Evolutionary conservation across 805 yeast species (phyloP).

Genomic region (Starmera caribaea): DNA sequence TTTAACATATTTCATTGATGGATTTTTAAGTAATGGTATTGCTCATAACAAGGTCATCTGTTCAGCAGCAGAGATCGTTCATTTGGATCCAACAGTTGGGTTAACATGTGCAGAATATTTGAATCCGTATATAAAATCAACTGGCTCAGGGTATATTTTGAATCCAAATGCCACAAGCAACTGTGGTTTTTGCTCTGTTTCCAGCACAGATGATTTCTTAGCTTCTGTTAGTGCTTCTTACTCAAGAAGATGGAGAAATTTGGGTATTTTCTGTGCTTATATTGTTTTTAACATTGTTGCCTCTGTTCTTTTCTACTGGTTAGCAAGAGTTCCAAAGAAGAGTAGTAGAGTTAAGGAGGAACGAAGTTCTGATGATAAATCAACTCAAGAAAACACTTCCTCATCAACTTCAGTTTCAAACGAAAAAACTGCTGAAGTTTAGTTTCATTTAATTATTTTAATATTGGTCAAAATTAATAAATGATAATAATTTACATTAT

Average conservation of each 20-base stretch:
- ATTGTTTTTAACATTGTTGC: conserved; percentile 29
- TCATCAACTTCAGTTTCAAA: too few species aligned
- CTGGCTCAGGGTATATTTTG: conserved; percentile 18
- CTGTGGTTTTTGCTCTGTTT: conserved; percentile 55
- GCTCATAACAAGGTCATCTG: conserved; percentile 42
- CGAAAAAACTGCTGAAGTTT: too few species aligned
- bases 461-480: too few species aligned
- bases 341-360: conserved; percentile 22
- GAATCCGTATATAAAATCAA: conserved; percentile 21
- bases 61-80: conserved; percentile 35
- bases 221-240: conserved; percentile 27
- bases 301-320: conserved; percentile 41
- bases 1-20: conserved; percentile 53
- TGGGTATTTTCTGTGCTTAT: conserved; percentile 43
- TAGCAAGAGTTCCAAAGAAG: conserved; percentile 10
- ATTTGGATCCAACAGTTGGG: conserved; percentile 43
- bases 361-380: background rate
- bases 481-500: too few species aligned
- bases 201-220: conserved; percentile 52
- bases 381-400: too few species aligned
- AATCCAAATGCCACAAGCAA: conserved; percentile 25
- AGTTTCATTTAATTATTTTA: too few species aligned
- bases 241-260: conserved; percentile 56
- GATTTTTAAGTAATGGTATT: conserved; percentile 44
- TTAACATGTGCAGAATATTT: conserved; percentile 50